These are phyloP conservation scores for Tritrichomonas musculus DNA, from an alignment of 208 protist species.

Conservation along the genomic window DNA sequence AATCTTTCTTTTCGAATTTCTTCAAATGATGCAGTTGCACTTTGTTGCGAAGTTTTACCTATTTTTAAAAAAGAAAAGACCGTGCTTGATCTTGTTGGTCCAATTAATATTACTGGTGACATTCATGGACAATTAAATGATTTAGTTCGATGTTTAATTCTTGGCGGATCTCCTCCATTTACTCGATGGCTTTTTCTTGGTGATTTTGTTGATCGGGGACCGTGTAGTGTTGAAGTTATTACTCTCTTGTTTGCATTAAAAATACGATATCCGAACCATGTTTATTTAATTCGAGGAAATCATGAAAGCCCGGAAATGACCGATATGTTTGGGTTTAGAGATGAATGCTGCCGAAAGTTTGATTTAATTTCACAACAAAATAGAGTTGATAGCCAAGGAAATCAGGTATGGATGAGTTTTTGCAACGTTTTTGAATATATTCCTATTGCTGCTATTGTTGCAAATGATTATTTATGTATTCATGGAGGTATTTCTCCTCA, in stretches of 20 bases:
- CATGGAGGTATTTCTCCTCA: constrained; percentile 72
- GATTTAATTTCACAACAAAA: constrained; percentile 50
- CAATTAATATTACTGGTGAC: not conserved
- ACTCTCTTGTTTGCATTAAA: not conserved
- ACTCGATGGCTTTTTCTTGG: not conserved
- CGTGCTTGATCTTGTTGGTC: not conserved
- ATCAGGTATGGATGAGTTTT: constrained; percentile 62
- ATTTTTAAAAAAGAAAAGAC: not conserved
- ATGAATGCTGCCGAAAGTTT: not conserved
- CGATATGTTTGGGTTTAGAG: not conserved
- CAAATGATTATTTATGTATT: constrained; percentile 35
- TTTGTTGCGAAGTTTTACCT: not conserved
- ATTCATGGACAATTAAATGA: constrained; percentile 11
- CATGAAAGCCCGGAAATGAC: not conserved
- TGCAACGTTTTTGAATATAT: constrained; percentile 69
- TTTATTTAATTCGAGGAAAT: not conserved
- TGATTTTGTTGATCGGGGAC: not conserved
- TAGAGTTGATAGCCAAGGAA: no score
- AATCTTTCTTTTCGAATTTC: no score
- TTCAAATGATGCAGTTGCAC: not conserved
- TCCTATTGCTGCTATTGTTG: constrained; percentile 61
- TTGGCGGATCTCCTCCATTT: not conserved
- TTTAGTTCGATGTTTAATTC: not conserved
- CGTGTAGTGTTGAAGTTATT: not conserved
- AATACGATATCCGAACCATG: not conserved